Base-by-base conservation (phyloP, 192 early-diverging fungal genomes). In the Gorgonomyces haynaldii region DNA sequence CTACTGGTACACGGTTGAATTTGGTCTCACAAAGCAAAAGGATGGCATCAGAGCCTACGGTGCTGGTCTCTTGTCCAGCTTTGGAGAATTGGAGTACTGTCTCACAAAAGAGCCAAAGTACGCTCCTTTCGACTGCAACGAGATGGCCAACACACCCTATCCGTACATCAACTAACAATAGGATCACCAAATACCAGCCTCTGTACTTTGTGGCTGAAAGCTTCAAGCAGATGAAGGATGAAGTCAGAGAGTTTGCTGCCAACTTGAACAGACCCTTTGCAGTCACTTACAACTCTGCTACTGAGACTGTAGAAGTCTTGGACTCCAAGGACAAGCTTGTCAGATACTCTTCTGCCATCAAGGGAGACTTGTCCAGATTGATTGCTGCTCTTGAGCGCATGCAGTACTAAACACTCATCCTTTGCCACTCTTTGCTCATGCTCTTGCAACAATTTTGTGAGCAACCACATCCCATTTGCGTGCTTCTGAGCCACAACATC, bases 131-230 rank as follows among this genome's bases (percentile, higher is more conserved):
- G 89, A 94, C 53, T 89, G 89, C n/a, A 68, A 74, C 38, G 69
- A 75, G 3, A 57, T 58, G 25, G 64, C 65, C 5, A 38, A 40
- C 17, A 53, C 52, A n/a, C 45, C 52, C 34, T 75, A 70, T 50
- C 67, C 70, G 61, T 67, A 42, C 27, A 58, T 52, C 2, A 12
- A 13, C 30, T 21, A 29, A 12, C 20, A 9, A 20, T 1, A 64
- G 62, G 12, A 89, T 97, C 50, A 92, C 89, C 1, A 72, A 88
- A 59, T 97, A 84, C 78, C 93, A 97, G 69, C 88, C 88, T 13
- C 51, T 83, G 12, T 97, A 97, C 62, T 97, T 88, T 79, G 86
- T 97, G 2, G 90, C 90, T 1, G 86, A 91, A 9, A 86, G 81
- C 31, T 97, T 97, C 72, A 83, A 81, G 55, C 86, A 89, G 61